Percentiles rank a stretch among this genome's conserved stretches.
These are phyloP conservation scores for Lathyrus tuberosus DNA, from an alignment of 306 rosid genomes.

Conservation along the genomic window DNA sequence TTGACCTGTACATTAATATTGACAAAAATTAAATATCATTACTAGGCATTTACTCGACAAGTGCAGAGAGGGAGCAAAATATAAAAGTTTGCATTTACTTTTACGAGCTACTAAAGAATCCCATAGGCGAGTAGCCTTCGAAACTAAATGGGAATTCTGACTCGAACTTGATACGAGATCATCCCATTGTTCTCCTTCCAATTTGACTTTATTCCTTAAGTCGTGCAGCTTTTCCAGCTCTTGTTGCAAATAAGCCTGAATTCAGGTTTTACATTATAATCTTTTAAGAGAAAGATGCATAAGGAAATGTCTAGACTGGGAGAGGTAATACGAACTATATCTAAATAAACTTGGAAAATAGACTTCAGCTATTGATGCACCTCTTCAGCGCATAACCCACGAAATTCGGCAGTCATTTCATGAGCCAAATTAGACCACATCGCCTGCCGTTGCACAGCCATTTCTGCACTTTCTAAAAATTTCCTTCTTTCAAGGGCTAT, in stretches of 20 bases:
- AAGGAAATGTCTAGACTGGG: slow-evolving; percentile 14
- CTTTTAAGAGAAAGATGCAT: slow-evolving; percentile 18
- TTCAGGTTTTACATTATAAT: slow-evolving; percentile 43
- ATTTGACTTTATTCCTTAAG: slow-evolving; percentile 92
- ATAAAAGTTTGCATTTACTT: slow-evolving; percentile 61
- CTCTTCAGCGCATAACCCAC: slow-evolving; percentile 99
- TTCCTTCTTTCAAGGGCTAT: slow-evolving; percentile 94
- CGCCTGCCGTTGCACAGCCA: slow-evolving; percentile 92
- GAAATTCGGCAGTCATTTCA: slow-evolving; percentile 98
- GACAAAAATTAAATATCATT: slow-evolving; percentile 31
- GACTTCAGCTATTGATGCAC: slow-evolving; percentile 46
- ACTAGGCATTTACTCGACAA: slow-evolving; percentile 18
- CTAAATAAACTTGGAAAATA: slow-evolving; percentile 22
- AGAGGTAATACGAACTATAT: slow-evolving; percentile 25
- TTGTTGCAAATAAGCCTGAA: slow-evolving; percentile 98
- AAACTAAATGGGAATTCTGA: slow-evolving; percentile 96
- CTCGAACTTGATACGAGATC: slow-evolving; percentile 98
- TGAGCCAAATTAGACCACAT: slow-evolving; percentile 99
- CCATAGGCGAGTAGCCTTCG: slow-evolving; percentile 97
- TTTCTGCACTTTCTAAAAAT: slow-evolving; percentile 91
- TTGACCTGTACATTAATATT: slow-evolving; percentile 60
- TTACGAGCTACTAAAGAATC: slow-evolving; percentile 95
- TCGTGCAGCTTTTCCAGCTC: slow-evolving; percentile 95
- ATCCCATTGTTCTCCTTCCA: slow-evolving; percentile 99
- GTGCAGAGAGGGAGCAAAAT: not conserved